Evolutionary conservation across 2,329 filamentous ascomycete genomes (phyloP).

Genomic region (Karstenula rhodostoma): DNA sequence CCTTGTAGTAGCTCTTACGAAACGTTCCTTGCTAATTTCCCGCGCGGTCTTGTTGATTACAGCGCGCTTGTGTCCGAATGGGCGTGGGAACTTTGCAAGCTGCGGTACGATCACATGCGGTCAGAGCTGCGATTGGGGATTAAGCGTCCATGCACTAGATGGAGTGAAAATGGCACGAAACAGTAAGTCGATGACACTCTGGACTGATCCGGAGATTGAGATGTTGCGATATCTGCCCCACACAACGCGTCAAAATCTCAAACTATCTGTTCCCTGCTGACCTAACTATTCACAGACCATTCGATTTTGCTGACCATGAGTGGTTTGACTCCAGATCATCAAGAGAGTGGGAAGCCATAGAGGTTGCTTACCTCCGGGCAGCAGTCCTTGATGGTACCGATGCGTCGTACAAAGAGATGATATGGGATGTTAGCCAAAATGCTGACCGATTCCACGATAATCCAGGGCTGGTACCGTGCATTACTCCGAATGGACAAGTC

Average conservation of each 20-base stretch:
- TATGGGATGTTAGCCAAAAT: conserved; percentile 75
- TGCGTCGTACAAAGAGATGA: conserved; percentile 61
- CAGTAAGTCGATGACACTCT: not conserved
- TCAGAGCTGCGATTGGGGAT: conserved; percentile 60
- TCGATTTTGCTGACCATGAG: conserved; percentile 63
- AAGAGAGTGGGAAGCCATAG: conserved; percentile 72
- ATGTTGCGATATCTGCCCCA: not conserved
- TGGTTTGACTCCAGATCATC: conserved; percentile 63
- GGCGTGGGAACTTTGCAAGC: conserved; percentile 66
- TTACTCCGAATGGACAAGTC: conserved; percentile 71
- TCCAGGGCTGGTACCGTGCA: conserved; percentile 69
- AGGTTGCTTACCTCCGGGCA: conserved; percentile 66
- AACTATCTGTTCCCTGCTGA: not conserved
- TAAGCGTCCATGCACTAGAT: conserved; percentile 66
- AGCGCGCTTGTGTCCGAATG: conserved; percentile 35
- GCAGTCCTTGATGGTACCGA: conserved; percentile 60
- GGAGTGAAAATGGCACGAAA: conserved; percentile 61
- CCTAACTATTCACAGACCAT: conserved; percentile 42
- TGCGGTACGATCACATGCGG: conserved; percentile 67
- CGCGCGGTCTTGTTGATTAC: conserved; percentile 59
- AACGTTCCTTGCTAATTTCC: conserved; percentile 66
- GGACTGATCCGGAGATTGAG: not conserved
- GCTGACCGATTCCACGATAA: conserved; percentile 66
- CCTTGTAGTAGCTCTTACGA: conserved; percentile 69
- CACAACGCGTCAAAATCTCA: not conserved